These are phyloP conservation scores for Citrullus amarus DNA, from an alignment of 306 rosid genomes.

Conservation along the genomic window DNA sequence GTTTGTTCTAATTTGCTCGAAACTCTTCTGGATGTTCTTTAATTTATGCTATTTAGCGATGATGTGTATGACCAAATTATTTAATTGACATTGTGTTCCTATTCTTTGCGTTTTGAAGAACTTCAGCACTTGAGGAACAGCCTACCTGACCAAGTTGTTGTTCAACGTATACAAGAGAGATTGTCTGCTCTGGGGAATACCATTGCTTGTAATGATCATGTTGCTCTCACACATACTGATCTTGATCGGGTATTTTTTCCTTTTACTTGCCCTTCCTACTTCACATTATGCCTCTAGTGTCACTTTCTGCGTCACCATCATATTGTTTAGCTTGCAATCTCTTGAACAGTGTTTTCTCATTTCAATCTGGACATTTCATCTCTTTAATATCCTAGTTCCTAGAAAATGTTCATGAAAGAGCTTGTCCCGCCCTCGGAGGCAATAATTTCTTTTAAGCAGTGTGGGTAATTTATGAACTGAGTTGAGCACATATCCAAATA, in stretches of 20 bases:
- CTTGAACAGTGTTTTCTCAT: not conserved
- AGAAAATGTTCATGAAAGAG: not conserved
- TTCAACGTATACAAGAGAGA: constrained; percentile 83
- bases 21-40: not conserved
- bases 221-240: constrained; percentile 91
- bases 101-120: constrained; percentile 28
- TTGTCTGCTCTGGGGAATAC: constrained; percentile 92
- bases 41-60: not conserved
- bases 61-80: not conserved
- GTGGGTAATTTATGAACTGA: not conserved
- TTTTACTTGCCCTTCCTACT: not conserved
- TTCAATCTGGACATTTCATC: not conserved
- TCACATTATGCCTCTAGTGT: not conserved
- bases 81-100: not conserved
- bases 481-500: not conserved
- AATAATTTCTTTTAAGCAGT: not conserved
- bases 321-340: not conserved
- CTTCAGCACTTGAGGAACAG: constrained; percentile 94
- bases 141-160: constrained; percentile 81
- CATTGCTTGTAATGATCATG: constrained; percentile 86
- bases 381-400: not conserved
- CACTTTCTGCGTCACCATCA: not conserved
- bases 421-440: not conserved
- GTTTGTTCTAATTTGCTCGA: not conserved
- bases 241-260: constrained; percentile 57